phyloP scores from a whole-genome alignment of 2,329 filamentous ascomycete species.

The Sclerotiophoma versabilis region DNA sequence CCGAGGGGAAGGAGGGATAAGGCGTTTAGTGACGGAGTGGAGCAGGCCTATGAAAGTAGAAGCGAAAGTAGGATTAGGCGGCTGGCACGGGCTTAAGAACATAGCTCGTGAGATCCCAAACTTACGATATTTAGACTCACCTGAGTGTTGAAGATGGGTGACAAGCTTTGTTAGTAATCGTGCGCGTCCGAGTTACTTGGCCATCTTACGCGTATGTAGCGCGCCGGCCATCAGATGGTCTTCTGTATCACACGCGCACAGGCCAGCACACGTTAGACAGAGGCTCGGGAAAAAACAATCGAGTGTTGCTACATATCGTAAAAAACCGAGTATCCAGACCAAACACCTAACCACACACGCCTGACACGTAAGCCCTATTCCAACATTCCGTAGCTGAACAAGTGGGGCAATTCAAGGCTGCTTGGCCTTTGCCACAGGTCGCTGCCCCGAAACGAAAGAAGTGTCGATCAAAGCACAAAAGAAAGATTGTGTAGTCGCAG shows the following conservation, averaged over 20 bases:
- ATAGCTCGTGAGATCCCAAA: no score
- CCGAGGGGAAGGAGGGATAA: background rate
- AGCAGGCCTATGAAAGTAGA: no score
- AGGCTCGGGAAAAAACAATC: conserved; percentile 15
- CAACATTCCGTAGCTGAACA: conserved; percentile 20
- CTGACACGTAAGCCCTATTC: conserved; percentile 32
- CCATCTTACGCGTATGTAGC: background rate
- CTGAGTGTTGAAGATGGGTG: no score
- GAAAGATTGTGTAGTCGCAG: conserved; percentile 26
- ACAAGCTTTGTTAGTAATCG: no score
- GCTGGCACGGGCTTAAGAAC: no score
- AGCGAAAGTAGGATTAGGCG: no score
- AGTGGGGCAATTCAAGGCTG: conserved; percentile 14
- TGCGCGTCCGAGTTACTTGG: no score
- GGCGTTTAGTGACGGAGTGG: no score
- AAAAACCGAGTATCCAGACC: conserved; percentile 28
- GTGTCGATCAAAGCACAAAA: conserved; percentile 24
- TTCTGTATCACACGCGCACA: conserved; percentile 1
- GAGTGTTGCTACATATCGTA: conserved; percentile 38
- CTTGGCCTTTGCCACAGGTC: conserved; percentile 10
- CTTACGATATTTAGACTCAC: no score
- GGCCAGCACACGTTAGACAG: background rate
- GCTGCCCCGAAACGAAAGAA: conserved; percentile 15
- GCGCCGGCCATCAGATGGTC: conserved; percentile 1
- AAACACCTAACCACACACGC: conserved; percentile 37